Conservation (phyloP, 2,329 filamentous ascomycete genomes). For the Verticillium isaacii region DNA sequence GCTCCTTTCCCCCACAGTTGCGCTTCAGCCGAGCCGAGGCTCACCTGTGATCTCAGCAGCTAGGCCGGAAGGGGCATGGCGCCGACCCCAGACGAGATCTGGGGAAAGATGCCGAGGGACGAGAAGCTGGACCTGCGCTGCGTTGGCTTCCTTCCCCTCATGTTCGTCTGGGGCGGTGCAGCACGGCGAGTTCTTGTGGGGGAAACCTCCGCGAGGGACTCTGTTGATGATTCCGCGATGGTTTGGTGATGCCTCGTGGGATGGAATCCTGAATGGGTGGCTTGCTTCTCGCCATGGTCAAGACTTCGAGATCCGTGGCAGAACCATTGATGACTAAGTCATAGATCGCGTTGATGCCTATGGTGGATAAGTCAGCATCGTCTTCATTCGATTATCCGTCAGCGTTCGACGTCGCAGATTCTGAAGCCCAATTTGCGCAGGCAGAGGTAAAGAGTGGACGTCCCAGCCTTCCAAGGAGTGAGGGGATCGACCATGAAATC, state of each 20-base stretch:
- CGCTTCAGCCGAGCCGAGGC: conserved; percentile 12
- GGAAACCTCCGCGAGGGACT: too few relatives aligned
- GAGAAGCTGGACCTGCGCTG: neutral
- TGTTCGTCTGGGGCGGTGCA: too few relatives aligned
- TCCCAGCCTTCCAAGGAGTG: neutral
- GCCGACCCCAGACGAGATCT: conserved; percentile 9
- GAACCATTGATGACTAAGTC: neutral
- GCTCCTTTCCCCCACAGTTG: neutral
- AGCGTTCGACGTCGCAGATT: neutral
- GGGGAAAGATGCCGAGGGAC: conserved; percentile 14
- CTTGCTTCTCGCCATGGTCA: too few relatives aligned
- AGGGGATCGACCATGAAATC: neutral
- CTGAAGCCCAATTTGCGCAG: neutral
- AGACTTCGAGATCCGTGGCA: too few relatives aligned
- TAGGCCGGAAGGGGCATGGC: neutral
- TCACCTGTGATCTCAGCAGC: conserved; percentile 10
- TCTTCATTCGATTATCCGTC: neutral
- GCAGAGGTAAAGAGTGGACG: neutral
- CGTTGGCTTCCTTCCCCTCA: too few relatives aligned
- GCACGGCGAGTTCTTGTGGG: too few relatives aligned
- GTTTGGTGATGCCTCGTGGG: too few relatives aligned
- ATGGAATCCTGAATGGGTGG: too few relatives aligned
- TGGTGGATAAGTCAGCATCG: neutral
- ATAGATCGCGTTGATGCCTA: neutral
- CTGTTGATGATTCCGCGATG: too few relatives aligned